phyloP scores from a whole-genome alignment of 306 rosid genomes.

The Casuarina cunninghamiana region DNA sequence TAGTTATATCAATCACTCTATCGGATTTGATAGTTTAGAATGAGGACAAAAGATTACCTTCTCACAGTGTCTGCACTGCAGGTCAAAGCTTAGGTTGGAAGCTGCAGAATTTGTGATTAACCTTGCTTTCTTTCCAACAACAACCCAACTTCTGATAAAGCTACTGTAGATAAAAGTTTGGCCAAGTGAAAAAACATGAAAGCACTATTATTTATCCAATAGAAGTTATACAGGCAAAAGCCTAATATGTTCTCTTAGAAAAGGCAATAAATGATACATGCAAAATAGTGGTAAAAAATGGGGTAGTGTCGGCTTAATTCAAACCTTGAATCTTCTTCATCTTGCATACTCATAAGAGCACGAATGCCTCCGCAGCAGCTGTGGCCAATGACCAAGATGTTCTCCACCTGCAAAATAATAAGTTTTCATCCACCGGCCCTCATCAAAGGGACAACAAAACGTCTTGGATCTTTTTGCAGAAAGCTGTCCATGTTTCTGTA shows the following conservation, averaged over 20 bases:
- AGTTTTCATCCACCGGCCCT: neutral
- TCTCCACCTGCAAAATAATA: conserved; percentile 65
- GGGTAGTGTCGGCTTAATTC: conserved; percentile 8
- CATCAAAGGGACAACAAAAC: conserved; percentile 4
- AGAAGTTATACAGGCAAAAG: conserved; percentile 1
- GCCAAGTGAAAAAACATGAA: conserved; percentile 27
- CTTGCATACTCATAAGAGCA: conserved; percentile 92
- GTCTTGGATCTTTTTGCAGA: neutral
- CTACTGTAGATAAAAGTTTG: conserved; percentile 35
- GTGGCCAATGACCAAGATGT: conserved; percentile 87
- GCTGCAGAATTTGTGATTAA: conserved; percentile 65
- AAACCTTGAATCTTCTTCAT: conserved; percentile 61
- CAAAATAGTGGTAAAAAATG: neutral
- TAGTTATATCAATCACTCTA: neutral
- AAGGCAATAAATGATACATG: neutral
- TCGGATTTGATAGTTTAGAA: conserved; percentile 10
- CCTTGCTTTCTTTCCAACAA: conserved; percentile 72
- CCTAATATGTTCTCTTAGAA: neutral
- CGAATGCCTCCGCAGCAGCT: conserved; percentile 98
- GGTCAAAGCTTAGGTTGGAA: conserved; percentile 71
- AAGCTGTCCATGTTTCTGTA: neutral
- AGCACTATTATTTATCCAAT: neutral
- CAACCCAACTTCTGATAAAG: conserved; percentile 83
- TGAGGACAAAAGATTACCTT: conserved; percentile 50
- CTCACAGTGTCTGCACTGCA: conserved; percentile 87